Conservation (phyloP, 441 rosid genomes). For the Aquilaria agallochum region DNA sequence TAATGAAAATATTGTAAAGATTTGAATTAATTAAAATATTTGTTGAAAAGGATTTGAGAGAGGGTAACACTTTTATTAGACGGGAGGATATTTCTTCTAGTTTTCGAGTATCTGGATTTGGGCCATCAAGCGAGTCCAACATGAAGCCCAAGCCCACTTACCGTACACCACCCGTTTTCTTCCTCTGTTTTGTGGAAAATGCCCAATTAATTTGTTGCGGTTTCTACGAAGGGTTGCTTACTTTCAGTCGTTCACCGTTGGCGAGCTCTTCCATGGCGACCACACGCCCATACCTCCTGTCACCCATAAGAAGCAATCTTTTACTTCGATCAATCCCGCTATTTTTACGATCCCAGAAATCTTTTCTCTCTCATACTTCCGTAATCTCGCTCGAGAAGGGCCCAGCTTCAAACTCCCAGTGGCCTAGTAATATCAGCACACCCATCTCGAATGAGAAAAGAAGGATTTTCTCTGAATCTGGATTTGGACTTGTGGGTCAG, state of each 20-base stretch:
- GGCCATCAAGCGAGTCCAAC: no score
- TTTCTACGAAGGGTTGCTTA: no score
- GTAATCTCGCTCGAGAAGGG: conserved; percentile 2
- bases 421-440: conserved; percentile 14
- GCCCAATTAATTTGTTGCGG: no score
- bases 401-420: conserved; percentile 16
- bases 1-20: no score
- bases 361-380: conserved; percentile 17
- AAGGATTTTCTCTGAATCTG: conserved; percentile 15
- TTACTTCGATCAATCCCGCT: conserved; percentile 13
- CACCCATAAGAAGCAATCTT: conserved; percentile 24
- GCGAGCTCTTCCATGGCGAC: conserved; percentile 35
- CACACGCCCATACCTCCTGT: conserved; percentile 43
- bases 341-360: conserved; percentile 20
- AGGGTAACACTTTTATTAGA: no score
- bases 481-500: conserved; percentile 23
- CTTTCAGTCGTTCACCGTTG: no score
- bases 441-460: conserved; percentile 10
- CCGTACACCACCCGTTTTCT: background rate
- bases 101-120: no score
- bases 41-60: no score
- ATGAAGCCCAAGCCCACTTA: no score
- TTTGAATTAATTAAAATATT: no score
- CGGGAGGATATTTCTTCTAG: no score
- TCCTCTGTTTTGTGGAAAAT: background rate